Evolutionary conservation across 768 basidiomycete genomes (phyloP).

Genomic region (Termitomyces sp.): DNA sequence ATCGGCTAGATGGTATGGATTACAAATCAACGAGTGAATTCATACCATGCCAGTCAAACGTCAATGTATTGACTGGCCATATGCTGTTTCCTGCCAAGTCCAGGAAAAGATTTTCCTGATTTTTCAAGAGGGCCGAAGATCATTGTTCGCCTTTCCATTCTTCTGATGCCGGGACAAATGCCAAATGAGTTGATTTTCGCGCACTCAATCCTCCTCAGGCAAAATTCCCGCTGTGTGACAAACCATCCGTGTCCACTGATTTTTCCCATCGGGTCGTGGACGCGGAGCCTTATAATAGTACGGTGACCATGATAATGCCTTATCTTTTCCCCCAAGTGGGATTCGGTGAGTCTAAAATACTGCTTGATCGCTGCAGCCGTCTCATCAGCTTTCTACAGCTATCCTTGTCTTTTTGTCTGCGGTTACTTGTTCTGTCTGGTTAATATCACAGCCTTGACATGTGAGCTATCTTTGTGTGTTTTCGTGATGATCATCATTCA

Average conservation of each 20-base stretch:
- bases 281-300: not conserved
- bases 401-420: not conserved
- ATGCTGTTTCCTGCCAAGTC: conserved; percentile 1
- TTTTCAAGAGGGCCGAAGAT: not conserved
- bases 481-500: not conserved
- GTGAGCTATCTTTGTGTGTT: not conserved
- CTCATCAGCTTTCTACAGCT: not conserved
- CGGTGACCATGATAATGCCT: not conserved
- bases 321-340: not conserved
- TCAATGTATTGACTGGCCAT: not conserved
- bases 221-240: conserved; percentile 1
- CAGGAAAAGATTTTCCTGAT: not conserved
- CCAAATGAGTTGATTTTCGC: not conserved
- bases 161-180: not conserved
- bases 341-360: not conserved
- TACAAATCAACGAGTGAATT: not conserved
- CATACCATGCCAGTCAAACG: not conserved
- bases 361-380: not conserved
- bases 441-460: not conserved
- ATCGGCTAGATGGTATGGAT: not conserved
- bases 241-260: not conserved
- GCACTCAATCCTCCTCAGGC: not conserved
- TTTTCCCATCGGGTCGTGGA: not conserved
- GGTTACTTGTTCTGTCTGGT: not conserved
- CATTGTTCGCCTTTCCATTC: not conserved